Evolutionary conservation across 2,329 filamentous ascomycete genomes (phyloP), one percentile per base, ranked within the genome.

Genomic region (Alternaria hordeiaustralica): DNA sequence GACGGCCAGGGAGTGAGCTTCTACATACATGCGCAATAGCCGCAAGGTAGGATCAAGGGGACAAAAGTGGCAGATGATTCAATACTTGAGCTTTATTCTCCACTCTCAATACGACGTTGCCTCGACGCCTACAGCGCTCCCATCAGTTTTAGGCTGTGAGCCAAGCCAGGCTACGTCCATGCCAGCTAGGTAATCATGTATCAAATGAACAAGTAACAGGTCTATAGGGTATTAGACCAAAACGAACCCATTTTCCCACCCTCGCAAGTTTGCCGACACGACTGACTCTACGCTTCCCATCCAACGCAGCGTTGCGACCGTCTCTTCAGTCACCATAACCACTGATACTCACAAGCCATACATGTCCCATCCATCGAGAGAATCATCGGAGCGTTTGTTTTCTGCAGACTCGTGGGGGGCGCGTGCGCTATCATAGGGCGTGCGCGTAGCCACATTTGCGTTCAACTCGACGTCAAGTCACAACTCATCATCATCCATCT

Each of bases 401-500:
- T 65, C 67, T 66, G 55, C 53, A 63, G 65, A 58, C 46, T 66
- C 55, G 61, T 65, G 54, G 47, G 47, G 53, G 5, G 53, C 54
- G 21, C 61, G 43, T 58, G 54, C 59, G 51, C 62, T 67, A 51
- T 80, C 79, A 66, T 75, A 80, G 58, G 78, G 77, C 51, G 78
- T 80, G 65, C 79, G 78, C 64, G 75, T 78, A 44, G 80, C 77
- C 69, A 68, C 73, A 61, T 66, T 66, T 54, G 74, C 71, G 33
- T 72, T 73, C 64, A 82, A 76, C 66, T 82, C 81, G 74, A 82
- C 76, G 71, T 79, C 70, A 49, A 94, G 92, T 97, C 94, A 97
- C 82, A 94, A 86, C 82, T 94, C 92, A 75, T 86, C 82, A 65
- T 91, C 89, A 55, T 94, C 95, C 78, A 99, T 88, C 80, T 99